These are phyloP conservation scores for Kodamaea neixiangensis DNA, from an alignment of 805 yeast genomes.

Conservation along the genomic window DNA sequence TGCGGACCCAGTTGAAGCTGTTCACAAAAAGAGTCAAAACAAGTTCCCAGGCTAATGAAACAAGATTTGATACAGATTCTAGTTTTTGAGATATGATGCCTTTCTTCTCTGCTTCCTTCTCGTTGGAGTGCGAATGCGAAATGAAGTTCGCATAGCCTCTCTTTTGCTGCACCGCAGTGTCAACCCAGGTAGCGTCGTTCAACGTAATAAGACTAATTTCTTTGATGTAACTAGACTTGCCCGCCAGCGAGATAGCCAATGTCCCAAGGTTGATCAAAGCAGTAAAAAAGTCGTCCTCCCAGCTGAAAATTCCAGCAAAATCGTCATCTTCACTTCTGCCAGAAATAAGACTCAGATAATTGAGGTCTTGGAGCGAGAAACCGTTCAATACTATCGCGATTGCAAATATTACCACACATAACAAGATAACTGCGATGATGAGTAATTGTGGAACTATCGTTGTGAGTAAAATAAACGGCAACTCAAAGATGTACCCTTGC, in stretches of 20 bases:
- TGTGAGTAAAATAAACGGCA: constrained; percentile 57
- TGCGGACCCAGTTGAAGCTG: not conserved
- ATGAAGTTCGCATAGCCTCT: constrained; percentile 14
- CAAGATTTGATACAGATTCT: not conserved
- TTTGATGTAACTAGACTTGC: constrained; percentile 62
- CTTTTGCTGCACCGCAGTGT: constrained; percentile 22
- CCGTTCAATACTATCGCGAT: constrained; percentile 63
- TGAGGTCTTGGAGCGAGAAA: constrained; percentile 34
- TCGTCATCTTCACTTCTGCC: constrained; percentile 17
- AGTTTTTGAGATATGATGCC: not conserved
- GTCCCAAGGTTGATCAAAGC: constrained; percentile 60
- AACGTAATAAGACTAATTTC: constrained; percentile 52
- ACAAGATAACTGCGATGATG: constrained; percentile 47
- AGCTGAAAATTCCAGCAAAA: constrained; percentile 24
- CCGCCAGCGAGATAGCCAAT: constrained; percentile 66
- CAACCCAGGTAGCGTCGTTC: constrained; percentile 61
- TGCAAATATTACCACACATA: constrained; percentile 56
- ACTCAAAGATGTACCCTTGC: constrained; percentile 42
- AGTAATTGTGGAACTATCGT: constrained; percentile 71
- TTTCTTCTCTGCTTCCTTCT: not conserved
- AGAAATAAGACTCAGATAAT: constrained; percentile 30
- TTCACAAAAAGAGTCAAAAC: not conserved
- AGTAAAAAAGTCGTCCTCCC: constrained; percentile 67
- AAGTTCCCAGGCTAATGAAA: constrained; percentile 1
- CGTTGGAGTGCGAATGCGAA: not conserved